Evolutionary conservation across 2,329 filamentous ascomycete genomes (phyloP), one percentile per base, ranked within the genome.

Genomic region (Fusarium humuli): DNA sequence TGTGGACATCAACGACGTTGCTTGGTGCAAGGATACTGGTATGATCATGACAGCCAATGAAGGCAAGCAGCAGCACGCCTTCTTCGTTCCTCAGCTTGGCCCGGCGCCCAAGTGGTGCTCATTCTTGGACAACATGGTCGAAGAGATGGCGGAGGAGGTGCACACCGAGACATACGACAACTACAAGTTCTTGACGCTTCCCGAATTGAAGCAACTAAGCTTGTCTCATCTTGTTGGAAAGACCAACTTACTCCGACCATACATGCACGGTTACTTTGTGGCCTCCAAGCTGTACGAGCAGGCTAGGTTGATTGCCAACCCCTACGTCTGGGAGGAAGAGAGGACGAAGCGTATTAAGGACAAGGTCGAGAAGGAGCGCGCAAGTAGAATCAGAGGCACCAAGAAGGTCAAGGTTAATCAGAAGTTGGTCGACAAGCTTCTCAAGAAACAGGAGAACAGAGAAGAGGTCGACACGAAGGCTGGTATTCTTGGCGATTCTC

Each of bases 191-290:
- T 85, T 99, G 77, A 97, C 95, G 3, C 81, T 94, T 66, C 90
- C 93, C 45, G 94, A 99, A 79, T 86, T 99, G 56, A 92, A 92
- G 74, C 89, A 91, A 37, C 87, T 99, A 71, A 97, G 93, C 78
- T 81, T 99, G 76, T 91, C 93, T 56, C 95, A 98, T 78, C 85
- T 99, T 49, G 87, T 99, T 61, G 95, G 95, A 71, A 94, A 94
- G 74, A 97, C 94, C 29, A 96, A 93, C 76, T 83, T 98, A 22
- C 84, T 99, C 42, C 88, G 95, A 46, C 96, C 96, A 45, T 99
- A 99, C 78, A 99, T 99, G 97, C 96, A 99, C 79, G 97, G 96
- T 74, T 98, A 96, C 85, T 99, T 99, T 82, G 94, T 99, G 50
- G 93, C 93, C 37, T 95, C 97, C 75, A 94, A 94, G 77, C 83